Evolutionary conservation across 2,329 filamentous ascomycete species (phyloP).

Genomic region (Ophiostoma perfectum): DNA sequence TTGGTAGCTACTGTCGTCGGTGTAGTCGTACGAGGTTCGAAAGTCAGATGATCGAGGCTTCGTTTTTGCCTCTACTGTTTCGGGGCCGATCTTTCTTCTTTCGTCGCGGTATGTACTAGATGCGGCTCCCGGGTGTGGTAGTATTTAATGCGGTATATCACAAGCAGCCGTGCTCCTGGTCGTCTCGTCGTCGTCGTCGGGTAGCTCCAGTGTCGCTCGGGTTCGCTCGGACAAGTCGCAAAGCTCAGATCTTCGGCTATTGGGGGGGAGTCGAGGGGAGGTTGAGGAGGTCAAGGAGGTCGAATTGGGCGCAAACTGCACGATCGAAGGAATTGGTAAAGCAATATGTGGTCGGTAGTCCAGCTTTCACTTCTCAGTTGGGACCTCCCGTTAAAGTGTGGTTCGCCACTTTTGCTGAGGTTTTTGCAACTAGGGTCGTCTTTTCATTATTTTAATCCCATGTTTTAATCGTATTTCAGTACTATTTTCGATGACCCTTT

Average conservation of each 20-base stretch:
- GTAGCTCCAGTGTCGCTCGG: slow-evolving; percentile 11
- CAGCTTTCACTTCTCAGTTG: background rate
- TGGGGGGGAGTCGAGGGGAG: background rate
- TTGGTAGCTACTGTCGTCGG: background rate
- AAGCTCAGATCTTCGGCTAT: slow-evolving; percentile 3
- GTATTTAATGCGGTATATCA: background rate
- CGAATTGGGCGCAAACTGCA: background rate
- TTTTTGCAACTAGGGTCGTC: slow-evolving; percentile 12
- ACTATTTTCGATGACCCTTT: slow-evolving; percentile 11
- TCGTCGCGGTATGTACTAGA: too few relatives aligned
- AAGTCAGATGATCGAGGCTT: background rate
- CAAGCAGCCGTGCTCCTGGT: background rate
- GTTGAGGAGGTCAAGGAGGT: background rate
- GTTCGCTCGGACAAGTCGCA: slow-evolving; percentile 17
- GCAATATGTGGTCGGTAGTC: background rate
- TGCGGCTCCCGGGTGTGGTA: too few relatives aligned
- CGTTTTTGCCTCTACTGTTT: background rate
- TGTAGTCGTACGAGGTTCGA: background rate
- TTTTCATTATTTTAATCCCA: slow-evolving; percentile 12
- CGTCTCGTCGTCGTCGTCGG: slow-evolving; percentile 9
- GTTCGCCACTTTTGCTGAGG: slow-evolving; percentile 10
- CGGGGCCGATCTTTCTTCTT: background rate
- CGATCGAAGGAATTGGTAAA: background rate
- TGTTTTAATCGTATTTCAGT: slow-evolving; percentile 7
- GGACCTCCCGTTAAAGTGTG: background rate